Conservation (phyloP, 164 flowering plant genomes). For the Piper betle region DNA sequence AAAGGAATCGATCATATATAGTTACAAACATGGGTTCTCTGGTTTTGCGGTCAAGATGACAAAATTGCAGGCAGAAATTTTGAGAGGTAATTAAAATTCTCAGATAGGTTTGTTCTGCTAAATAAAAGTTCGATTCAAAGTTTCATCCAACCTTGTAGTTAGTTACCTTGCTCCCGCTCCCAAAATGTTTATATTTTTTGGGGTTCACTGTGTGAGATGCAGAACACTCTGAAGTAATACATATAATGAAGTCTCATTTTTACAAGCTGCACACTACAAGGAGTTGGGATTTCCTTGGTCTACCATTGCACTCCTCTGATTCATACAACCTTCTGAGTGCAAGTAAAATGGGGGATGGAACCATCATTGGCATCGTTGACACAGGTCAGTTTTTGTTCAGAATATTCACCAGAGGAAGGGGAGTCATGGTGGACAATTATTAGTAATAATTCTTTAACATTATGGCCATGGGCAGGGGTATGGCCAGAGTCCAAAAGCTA, state of each 20-base stretch:
- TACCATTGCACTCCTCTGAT: slow-evolving; percentile 7
- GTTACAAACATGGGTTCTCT: too few species aligned
- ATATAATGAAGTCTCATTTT: slow-evolving; percentile 19
- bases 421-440: too few species aligned
- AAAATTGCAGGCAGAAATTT: too few species aligned
- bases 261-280: slow-evolving; percentile 32
- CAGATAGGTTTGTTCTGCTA: too few species aligned
- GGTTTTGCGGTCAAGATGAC: too few species aligned
- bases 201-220: slow-evolving; percentile 1
- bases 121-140: too few species aligned
- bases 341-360: slow-evolving; percentile 23
- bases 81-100: too few species aligned
- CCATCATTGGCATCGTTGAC: slow-evolving; percentile 37
- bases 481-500: slow-evolving; percentile 37
- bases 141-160: too few species aligned
- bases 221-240: slow-evolving; percentile 34
- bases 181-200: too few species aligned
- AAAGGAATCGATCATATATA: too few species aligned
- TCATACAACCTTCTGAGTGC: slow-evolving; percentile 12
- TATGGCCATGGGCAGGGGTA: slow-evolving; percentile 17
- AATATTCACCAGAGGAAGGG: not conserved
- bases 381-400: slow-evolving; percentile 19
- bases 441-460: too few species aligned
- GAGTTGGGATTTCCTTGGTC: slow-evolving; percentile 47
- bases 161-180: slow-evolving; percentile 13